Base-by-base conservation (phyloP, 169 alveolate genomes). In the Plasmodium falciparum region DNA sequence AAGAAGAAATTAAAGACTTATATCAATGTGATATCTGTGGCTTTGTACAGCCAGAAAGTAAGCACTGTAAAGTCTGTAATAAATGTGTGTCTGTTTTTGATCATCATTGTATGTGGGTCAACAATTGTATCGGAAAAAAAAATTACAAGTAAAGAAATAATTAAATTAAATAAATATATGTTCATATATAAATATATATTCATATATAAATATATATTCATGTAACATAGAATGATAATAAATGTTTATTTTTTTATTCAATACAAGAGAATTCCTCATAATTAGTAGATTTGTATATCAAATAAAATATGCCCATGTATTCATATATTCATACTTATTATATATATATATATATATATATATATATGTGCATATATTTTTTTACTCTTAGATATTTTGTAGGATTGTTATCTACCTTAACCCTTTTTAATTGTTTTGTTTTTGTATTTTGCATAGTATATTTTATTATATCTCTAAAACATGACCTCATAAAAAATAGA, bases 41-140 rank as follows among this genome's bases (percentile, higher is more conserved):
- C 13, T 63, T 54, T 65, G 95, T 92, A 12, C 93, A 94, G 29
- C 78, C 95, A 20, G 83, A 92, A 75, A 89, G 95, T 88, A 94
- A 94, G 56, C 98, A 97, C 75, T 97, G 98, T 88, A 94, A 94
- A 45, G 96, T 95, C 47, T 97, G 98, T 85, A 95, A 97, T 89
- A 94, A 94, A 52, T 97, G 98, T 85, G 96, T 96, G 3, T 93
- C 95, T 24, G 93, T 95, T 39, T 96, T 94, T 86, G 98, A 97
- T 73, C 98, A 97, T 73, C 98, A 97, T 89, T 97, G 98, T 74
- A 93, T 96, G 72, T 97, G 98, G 97, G 94, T 97, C 69, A 95
- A 97, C 88, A 97, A 96, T 73, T 97, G 98, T 92, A 96, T 97
- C 43, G 98, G 98, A 4, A 73, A 88, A 20, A 89, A 72, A 39